Percentiles rank a stretch among this genome's conserved stretches.
Conservation (phyloP, 495 filamentous ascomycete genomes). For the Aspergillus biplanus region DNA sequence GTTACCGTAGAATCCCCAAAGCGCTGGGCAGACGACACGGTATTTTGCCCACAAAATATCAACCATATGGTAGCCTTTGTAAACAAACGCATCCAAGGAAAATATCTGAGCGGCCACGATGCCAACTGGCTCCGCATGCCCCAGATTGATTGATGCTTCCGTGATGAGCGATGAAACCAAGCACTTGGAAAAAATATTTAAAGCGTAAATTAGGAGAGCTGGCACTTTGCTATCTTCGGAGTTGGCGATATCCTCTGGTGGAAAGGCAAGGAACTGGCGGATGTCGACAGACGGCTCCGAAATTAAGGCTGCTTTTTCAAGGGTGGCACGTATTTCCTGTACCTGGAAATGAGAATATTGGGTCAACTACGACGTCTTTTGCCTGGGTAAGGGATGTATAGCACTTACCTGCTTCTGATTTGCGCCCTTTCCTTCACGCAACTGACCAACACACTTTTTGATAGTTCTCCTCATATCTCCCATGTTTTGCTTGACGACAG, state of each 20-base stretch:
- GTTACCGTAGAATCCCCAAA: slow-evolving; percentile 81
- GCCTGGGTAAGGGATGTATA: neutral
- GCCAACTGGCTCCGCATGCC: slow-evolving; percentile 81
- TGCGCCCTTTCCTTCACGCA: slow-evolving; percentile 63
- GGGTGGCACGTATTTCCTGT: slow-evolving; percentile 46
- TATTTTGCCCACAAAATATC: slow-evolving; percentile 91
- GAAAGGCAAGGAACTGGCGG: slow-evolving; percentile 64
- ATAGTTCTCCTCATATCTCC: slow-evolving; percentile 78
- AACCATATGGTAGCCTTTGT: slow-evolving; percentile 72
- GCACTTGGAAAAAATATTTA: slow-evolving; percentile 82
- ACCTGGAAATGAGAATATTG: slow-evolving; percentile 36
- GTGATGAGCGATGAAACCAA: slow-evolving; percentile 74
- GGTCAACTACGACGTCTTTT: slow-evolving; percentile 18
- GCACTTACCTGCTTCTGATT: slow-evolving; percentile 58
- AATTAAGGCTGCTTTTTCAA: slow-evolving; percentile 50
- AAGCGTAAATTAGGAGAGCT: slow-evolving; percentile 74
- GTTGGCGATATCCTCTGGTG: slow-evolving; percentile 56
- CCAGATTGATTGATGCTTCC: slow-evolving; percentile 71
- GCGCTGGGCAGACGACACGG: slow-evolving; percentile 75
- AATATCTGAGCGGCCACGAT: slow-evolving; percentile 76
- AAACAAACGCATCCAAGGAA: slow-evolving; percentile 64
- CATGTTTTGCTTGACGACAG: slow-evolving; percentile 62
- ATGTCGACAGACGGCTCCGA: slow-evolving; percentile 65
- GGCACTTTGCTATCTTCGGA: slow-evolving; percentile 62
- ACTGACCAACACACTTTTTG: slow-evolving; percentile 71